Conservation (phyloP, 345 rosid genomes). For the Kernera saxatilis region DNA sequence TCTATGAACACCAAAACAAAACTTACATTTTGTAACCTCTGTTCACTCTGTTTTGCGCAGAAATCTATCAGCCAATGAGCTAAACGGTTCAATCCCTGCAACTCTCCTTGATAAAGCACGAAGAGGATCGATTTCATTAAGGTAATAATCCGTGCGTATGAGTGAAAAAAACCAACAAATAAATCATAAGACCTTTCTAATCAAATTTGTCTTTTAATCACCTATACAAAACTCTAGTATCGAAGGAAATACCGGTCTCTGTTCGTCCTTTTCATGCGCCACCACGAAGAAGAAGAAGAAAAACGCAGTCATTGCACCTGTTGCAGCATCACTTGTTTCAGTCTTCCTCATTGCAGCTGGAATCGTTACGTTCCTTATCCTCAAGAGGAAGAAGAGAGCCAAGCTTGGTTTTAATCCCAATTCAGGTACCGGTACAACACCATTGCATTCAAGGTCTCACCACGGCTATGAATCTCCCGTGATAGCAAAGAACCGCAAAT, state of each 20-base stretch:
- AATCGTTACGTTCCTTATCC: background rate
- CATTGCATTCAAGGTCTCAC: constrained; percentile 22
- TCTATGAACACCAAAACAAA: background rate
- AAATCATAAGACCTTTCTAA: background rate
- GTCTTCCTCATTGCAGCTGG: constrained; percentile 20
- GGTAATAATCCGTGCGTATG: constrained; percentile 21
- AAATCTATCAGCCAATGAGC: constrained; percentile 37
- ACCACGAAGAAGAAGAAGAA: constrained; percentile 29
- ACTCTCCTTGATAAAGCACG: constrained; percentile 35
- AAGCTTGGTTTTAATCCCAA: constrained; percentile 8
- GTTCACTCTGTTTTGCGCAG: constrained; percentile 21
- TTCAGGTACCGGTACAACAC: constrained; percentile 30
- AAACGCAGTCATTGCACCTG: constrained; percentile 9
- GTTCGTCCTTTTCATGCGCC: constrained; percentile 30
- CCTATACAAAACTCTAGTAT: constrained; percentile 23
- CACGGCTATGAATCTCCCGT: constrained; percentile 22
- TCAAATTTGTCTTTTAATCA: background rate
- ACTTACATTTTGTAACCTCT: constrained; percentile 2
- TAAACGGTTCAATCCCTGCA: constrained; percentile 43
- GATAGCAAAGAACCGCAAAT: constrained; percentile 23
- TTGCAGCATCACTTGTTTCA: constrained; percentile 19
- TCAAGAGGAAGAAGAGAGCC: constrained; percentile 23
- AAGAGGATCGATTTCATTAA: constrained; percentile 29
- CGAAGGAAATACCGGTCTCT: constrained; percentile 40
- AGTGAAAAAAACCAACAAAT: background rate